A percentile compares a stretch with the other conserved stretches of the same genome.
Evolutionary conservation across 2,329 filamentous ascomycete species (phyloP).

Genomic region (Clarireedia sp.): DNA sequence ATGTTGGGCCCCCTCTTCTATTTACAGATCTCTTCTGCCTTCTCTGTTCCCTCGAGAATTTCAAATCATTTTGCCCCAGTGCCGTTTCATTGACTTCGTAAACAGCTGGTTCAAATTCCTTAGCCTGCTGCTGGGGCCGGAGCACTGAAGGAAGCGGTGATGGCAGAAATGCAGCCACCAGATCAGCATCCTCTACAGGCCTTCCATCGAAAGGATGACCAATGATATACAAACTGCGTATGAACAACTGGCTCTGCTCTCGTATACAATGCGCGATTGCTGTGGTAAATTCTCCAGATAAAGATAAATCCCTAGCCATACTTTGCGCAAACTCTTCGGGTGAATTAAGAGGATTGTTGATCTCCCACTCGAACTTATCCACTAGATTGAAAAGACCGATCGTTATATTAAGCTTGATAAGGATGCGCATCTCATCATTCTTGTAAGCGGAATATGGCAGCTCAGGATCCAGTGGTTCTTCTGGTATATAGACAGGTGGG

Average conservation of each 20-base stretch:
- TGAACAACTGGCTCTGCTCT: constrained; percentile 91
- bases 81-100: constrained; percentile 91
- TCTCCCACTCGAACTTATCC: constrained; percentile 98
- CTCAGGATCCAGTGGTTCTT: constrained; percentile 83
- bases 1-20: constrained; percentile 78
- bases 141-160: constrained; percentile 79
- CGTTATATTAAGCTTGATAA: constrained; percentile 95
- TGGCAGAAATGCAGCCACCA: constrained; percentile 76
- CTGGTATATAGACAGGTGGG: constrained; percentile 81
- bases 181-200: constrained; percentile 84
- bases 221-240: constrained; percentile 83
- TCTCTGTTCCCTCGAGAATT: constrained; percentile 87
- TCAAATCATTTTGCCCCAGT: constrained; percentile 81
- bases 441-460: constrained; percentile 91
- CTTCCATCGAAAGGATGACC: constrained; percentile 93
- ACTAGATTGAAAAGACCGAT: constrained; percentile 90
- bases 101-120: constrained; percentile 87
- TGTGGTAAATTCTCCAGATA: constrained; percentile 92
- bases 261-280: constrained; percentile 97
- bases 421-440: constrained; percentile 96
- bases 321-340: constrained; percentile 87
- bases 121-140: constrained; percentile 83
- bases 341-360: constrained; percentile 89
- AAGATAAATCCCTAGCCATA: constrained; percentile 82
- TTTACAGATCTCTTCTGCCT: constrained; percentile 95